These are phyloP conservation scores for Diplodia scrobiculata DNA, from an alignment of 2,329 filamentous ascomycete genomes.

Conservation along the genomic window DNA sequence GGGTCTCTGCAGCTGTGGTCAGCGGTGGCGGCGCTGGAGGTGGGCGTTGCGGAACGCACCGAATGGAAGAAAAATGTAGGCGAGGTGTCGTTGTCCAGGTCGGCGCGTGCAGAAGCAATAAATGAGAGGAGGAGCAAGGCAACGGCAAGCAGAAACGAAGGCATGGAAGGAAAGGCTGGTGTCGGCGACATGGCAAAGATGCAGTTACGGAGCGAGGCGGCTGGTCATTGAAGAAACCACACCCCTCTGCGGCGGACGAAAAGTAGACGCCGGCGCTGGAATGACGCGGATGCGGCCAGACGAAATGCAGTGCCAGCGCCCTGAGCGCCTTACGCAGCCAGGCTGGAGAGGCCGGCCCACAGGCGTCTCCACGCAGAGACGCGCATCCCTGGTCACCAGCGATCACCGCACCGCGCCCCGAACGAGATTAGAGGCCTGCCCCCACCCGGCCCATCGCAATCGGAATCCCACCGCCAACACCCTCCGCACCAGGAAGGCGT, in stretches of 20 bases:
- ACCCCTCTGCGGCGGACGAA: not conserved
- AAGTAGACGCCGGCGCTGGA: not conserved
- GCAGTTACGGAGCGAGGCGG: constrained; percentile 1
- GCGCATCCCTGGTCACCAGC: constrained; percentile 15
- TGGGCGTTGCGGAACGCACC: constrained; percentile 1
- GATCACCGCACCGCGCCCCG: constrained; percentile 25
- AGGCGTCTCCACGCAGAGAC: constrained; percentile 3
- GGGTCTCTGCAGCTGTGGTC: constrained; percentile 38
- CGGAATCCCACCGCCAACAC: not conserved
- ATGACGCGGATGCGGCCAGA: constrained; percentile 22
- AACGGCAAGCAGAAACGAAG: constrained; percentile 14
- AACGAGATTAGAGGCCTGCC: constrained; percentile 25
- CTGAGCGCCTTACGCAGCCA: constrained; percentile 24
- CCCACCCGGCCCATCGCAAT: constrained; percentile 24
- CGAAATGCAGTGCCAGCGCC: constrained; percentile 8
- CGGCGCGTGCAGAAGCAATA: constrained; percentile 11
- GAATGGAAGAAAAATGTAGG: constrained; percentile 29
- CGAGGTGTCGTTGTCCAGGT: constrained; percentile 30
- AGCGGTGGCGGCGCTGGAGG: not conserved
- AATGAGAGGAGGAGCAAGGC: constrained; percentile 19
- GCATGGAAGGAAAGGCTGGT: constrained; percentile 8
- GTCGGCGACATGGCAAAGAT: constrained; percentile 17
- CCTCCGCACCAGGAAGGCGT: constrained; percentile 8
- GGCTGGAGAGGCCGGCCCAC: constrained; percentile 13
- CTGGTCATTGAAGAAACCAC: constrained; percentile 16